Percentiles rank a stretch among this genome's conserved stretches.
phyloP scores from a whole-genome alignment of 306 rosid species.

The Rubus idaeus region DNA sequence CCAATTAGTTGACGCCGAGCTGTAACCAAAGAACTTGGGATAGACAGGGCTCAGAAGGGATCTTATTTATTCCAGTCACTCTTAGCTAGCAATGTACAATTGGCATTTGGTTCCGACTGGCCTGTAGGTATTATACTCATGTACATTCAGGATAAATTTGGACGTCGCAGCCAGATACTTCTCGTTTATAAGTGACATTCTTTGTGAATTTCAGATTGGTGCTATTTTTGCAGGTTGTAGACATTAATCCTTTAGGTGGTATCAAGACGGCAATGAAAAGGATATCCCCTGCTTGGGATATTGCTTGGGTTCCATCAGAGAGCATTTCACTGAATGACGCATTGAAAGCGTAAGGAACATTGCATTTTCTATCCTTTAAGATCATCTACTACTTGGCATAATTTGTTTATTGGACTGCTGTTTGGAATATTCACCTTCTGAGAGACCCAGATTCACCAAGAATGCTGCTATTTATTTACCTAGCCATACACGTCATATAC shows the following conservation, averaged over 20 bases:
- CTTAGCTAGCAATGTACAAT: slow-evolving; percentile 43
- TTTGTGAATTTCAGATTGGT: slow-evolving; percentile 15
- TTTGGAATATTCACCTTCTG: not conserved
- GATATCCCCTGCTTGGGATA: slow-evolving; percentile 54
- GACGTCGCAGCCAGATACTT: not conserved
- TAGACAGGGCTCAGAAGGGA: slow-evolving; percentile 70
- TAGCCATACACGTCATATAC: not conserved
- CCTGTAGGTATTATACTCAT: slow-evolving; percentile 58
- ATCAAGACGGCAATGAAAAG: slow-evolving; percentile 66
- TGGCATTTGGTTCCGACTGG: slow-evolving; percentile 89
- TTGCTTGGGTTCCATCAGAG: slow-evolving; percentile 77
- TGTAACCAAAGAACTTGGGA: slow-evolving; percentile 65
- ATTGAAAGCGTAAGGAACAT: slow-evolving; percentile 59
- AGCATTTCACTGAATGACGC: slow-evolving; percentile 62
- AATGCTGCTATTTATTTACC: not conserved
- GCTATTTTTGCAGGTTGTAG: slow-evolving; percentile 48
- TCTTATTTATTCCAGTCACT: slow-evolving; percentile 71
- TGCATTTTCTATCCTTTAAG: not conserved
- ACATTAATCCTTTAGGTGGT: slow-evolving; percentile 70
- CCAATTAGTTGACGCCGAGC: slow-evolving; percentile 62
- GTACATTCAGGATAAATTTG: slow-evolving; percentile 10
- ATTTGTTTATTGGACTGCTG: not conserved
- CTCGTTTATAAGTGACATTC: not conserved
- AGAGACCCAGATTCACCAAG: not conserved
- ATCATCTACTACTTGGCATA: not conserved